Evolutionary conservation across 805 yeast genomes (phyloP), one percentile per base, ranked within the genome.

Genomic region (Nakazawaea anatomiae): DNA sequence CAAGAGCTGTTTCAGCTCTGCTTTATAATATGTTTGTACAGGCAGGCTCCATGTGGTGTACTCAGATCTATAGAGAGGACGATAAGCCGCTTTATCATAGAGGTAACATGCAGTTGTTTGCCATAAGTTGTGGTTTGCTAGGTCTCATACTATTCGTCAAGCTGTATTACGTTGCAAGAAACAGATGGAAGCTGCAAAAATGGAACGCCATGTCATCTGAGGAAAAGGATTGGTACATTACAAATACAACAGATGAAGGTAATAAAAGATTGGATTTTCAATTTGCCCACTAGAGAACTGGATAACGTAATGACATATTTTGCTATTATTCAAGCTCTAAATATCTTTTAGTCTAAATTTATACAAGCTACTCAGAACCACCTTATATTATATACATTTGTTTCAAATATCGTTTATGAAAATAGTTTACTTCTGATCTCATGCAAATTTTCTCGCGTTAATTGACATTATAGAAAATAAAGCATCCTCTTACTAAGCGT

Each of bases 21-120:
- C 52, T 85, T 45, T 83, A 79, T 59, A 85, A 84, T 58, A 82
- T 83, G 72, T 76, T 73, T 61, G 79, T 79, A 0, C 90, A 85
- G 60, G 69, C 79, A 0, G 85, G 82, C 1, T 63, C 70, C 18
- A 80, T 85, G 46, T 67, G 77, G 8, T 67, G 80, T 3, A 68
- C 82, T 6, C 78, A 83, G 57, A 72, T 85, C 6, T 85, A 85
- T 63, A 64, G 83, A 45, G 60, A 62, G 1, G 75, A 72, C 42
- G 91, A 85, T 59, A 68, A 67, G 41, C 91, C 91, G 1, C 59
- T 72, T 35, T 86, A 86, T 59, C 72, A 72, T 40, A 64, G 75
- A 27, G 92, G 90, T 42, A 83, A 85, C 54, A 53, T 56, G 11
- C 69, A 60, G 25, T 66, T 77, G 54, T 66, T 73, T 46, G 69